Evolutionary conservation across 768 basidiomycete genomes (phyloP), one percentile per base, ranked within the genome.

Genomic region (Pulveroboletus sp.): DNA sequence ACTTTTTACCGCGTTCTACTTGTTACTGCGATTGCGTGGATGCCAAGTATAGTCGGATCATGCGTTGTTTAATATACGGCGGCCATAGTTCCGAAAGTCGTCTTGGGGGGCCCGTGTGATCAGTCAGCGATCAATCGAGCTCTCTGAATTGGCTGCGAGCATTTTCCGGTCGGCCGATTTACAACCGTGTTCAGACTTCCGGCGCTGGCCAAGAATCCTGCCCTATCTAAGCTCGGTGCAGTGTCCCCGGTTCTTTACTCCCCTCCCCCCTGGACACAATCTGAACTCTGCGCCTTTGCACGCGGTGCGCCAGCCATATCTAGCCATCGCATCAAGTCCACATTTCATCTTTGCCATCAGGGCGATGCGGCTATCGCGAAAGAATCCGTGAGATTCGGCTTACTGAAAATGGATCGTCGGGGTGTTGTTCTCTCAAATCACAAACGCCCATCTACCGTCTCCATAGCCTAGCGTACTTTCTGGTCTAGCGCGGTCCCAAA

Each of bases 211-310:
- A 6, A 11, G n/a, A 9, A 43, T 33, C 32, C 17, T 10, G 11
- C 27, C 54, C 50, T 35, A 39, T 47, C 48, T 57, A 52, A 39
- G 35, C 32, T 56, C 41, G 46, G 37, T 54, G 61, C 61, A 51
- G 58, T 57, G 61, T 47, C 24, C 15, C 43, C 30, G 36, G 47
- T 35, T 39, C 49, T 51, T 58, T 21, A 24, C 30, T 27, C 27
- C 47, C 41, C 31, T 30, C 40, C 17, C 39, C 32, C 26, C 35
- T 43, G 33, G 36, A 37, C 14, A 39, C 37, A 8, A 32, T 17
- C 8, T 36, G 44, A 6, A 32, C 5, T 36, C 33, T 28, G 17
- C 6, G 42, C 45, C 49, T 54, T 40, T 44, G 42, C 30, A n/a
- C 30, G 43, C 44, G 26, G 39, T 51, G 47, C 46, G 28, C 39